Percentiles rank a stretch among this genome's conserved stretches.
phyloP scores from a whole-genome alignment of 1,139 yeast genomes.

The Blastobotrys buckinghamii region DNA sequence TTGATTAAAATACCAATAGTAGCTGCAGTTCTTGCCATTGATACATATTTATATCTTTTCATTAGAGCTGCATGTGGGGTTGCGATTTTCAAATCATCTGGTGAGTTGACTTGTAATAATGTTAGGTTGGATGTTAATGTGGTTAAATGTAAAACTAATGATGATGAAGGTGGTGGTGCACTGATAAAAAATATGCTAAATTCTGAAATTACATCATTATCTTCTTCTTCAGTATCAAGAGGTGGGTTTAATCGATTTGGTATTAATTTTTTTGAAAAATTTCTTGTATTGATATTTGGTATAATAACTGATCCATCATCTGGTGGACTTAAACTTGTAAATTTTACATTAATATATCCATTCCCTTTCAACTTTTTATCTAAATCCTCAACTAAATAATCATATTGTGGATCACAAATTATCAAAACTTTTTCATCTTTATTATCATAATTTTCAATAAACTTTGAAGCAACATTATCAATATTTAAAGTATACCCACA shows the following conservation, averaged over 20 bases:
- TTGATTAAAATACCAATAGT: slow-evolving; percentile 89
- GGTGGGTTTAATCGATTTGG: slow-evolving; percentile 23
- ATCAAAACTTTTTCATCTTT: slow-evolving; percentile 20
- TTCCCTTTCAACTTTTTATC: not conserved
- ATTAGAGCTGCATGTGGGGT: slow-evolving; percentile 75
- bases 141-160: slow-evolving; percentile 66
- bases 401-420: slow-evolving; percentile 31
- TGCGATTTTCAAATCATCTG: slow-evolving; percentile 20
- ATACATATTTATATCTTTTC: slow-evolving; percentile 81
- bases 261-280: slow-evolving; percentile 14
- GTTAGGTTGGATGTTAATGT: slow-evolving; percentile 58
- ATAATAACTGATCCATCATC: slow-evolving; percentile 8
- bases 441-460: slow-evolving; percentile 14
- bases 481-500: slow-evolving; percentile 38
- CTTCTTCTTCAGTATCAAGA: slow-evolving; percentile 1
- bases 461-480: slow-evolving; percentile 20
- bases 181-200: slow-evolving; percentile 59
- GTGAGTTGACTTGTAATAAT: slow-evolving; percentile 18
- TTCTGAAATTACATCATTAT: slow-evolving; percentile 21
- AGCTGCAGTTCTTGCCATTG: slow-evolving; percentile 82
- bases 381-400: slow-evolving; percentile 5
- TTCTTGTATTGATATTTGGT: slow-evolving; percentile 3
- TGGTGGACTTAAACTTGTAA: slow-evolving; percentile 7
- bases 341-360: not conserved
- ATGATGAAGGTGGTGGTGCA: slow-evolving; percentile 61